Conservation (phyloP, 1,139 yeast species). For the Pneumocystis canis region DNA sequence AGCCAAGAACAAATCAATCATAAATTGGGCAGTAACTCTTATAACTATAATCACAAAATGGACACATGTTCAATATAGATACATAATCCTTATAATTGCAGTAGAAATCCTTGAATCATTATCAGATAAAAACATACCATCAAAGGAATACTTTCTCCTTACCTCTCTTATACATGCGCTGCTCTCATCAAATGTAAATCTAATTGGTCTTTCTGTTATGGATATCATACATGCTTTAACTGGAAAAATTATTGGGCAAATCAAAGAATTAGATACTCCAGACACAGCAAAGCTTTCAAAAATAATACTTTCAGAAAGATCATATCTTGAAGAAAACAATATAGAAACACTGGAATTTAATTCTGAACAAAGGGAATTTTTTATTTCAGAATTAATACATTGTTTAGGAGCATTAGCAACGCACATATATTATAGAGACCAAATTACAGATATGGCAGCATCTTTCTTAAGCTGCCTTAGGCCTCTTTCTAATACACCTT, state of each 20-base stretch:
- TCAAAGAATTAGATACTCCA: constrained; percentile 16
- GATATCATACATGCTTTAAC: constrained; percentile 59
- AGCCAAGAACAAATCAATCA: constrained; percentile 16
- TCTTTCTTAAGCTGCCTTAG: constrained; percentile 26
- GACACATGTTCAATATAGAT: constrained; percentile 80
- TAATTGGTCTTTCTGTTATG: constrained; percentile 80
- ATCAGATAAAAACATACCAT: constrained; percentile 20
- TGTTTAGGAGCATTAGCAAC: constrained; percentile 51
- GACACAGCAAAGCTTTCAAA: not conserved
- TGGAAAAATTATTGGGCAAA: constrained; percentile 39
- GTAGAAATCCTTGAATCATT: constrained; percentile 23
- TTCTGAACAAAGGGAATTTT: constrained; percentile 11
- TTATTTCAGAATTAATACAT: constrained; percentile 19
- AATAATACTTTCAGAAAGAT: not conserved
- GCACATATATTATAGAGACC: constrained; percentile 66
- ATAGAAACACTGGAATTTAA: not conserved
- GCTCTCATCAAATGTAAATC: constrained; percentile 62
- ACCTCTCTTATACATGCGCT: constrained; percentile 48
- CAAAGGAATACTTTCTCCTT: constrained; percentile 34
- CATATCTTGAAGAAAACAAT: not conserved
- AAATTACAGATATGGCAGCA: constrained; percentile 57
- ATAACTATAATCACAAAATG: constrained; percentile 56
- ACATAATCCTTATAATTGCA: constrained; percentile 41
- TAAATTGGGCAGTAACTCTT: constrained; percentile 42
- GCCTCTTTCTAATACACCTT: not conserved